Base-by-base conservation (phyloP, 331 rosid genomes). In the Quercus tomentella region DNA sequence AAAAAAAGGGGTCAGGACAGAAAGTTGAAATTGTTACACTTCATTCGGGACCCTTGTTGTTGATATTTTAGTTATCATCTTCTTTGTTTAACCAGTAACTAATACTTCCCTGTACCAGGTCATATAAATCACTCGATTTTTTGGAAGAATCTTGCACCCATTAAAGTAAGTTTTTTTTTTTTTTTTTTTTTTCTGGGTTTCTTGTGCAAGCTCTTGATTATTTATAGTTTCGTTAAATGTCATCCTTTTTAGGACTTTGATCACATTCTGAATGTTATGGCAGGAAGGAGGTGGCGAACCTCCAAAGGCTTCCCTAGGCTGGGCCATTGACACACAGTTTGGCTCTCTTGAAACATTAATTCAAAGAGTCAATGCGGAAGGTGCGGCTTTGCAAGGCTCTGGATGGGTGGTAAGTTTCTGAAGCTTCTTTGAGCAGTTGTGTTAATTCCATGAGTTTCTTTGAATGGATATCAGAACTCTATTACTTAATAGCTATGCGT, bases 121-220 rank as follows among this genome's bases (percentile, higher is more conserved):
- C 87, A 86, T 57, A 56, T 83, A 78, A 86, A 83, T 82, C 89
- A 86, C 82, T 83, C 81, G 6, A 56, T 86, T 70, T 86, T 80
- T 85, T 86, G 87, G 87, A 83, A 83, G 51, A 83, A 83, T 81
- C 85, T 83, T 7, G 28, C 81, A 21, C 79, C 87, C 56, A 57
- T 83, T 61, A 58, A 56, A 11, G 78, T 80, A 74, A 69, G 89
- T 52, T 22, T 22, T 1, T n/a, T 1, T 14, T 14, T 21, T 30
- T 2, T 25, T 1, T 12, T 23, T 51, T 15, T 2, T 25, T 4
- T 18, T 18, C 1, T 21, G 8, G 21, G 7, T 41, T 56, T 30
- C 15, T 4, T 12, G 12, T 17, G 28, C 16, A 23, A 62, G 28
- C 54, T 65, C 25, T 10, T 21, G 15, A 16, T 63, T 2, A 2